Base-by-base conservation (phyloP, 805 yeast species). In the Myxozyma udenii region DNA sequence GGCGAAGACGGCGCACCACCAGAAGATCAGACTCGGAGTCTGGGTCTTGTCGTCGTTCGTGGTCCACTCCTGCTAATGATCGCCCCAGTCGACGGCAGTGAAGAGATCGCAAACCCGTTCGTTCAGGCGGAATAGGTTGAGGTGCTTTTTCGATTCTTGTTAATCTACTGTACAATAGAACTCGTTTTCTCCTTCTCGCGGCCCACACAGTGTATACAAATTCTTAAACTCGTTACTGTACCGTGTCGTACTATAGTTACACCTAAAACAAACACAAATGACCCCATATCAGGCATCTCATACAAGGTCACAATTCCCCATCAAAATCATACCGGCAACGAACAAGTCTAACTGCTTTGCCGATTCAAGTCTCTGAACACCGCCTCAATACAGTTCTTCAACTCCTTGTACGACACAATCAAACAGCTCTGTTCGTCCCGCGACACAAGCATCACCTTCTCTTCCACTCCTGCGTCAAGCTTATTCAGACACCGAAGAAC, bases 381-480 rank as follows among this genome's bases (percentile, higher is more conserved):
- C 9, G 41, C 53, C 22, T 55, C 60, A 16, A 55, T 47, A 18
- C 58, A 53, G 35, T 48, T 55, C 55, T 55, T 71, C 57, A 93
- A 72, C 68, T 89, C 96, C 70, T 85, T 85, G 68, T 85, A 93
- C 61, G 90, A 81, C 48, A 87, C 84, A 37, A 93, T 83, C 55
- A 93, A 72, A 66, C 97, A 89, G 41, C 80, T 84, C 72, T 82
- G 83, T 65, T 88, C 95, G 66, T 90, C 96, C 9, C 84, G 78
- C 30, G 93, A 83, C 0, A 88, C 87, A 46, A 93, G 75, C 66
- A 90, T 71, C 14, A 93, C 69, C 60, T 79, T 81, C 68, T 93
- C 98, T 46, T 87, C 89, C 30, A 84, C 77, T 1, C 97, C 98
- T 4, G 91, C 95, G 65, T 93, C 98, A 58, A 93, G 73, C 68